Evolutionary conservation across 768 basidiomycete species (phyloP).

Genomic region (Russula sp.): DNA sequence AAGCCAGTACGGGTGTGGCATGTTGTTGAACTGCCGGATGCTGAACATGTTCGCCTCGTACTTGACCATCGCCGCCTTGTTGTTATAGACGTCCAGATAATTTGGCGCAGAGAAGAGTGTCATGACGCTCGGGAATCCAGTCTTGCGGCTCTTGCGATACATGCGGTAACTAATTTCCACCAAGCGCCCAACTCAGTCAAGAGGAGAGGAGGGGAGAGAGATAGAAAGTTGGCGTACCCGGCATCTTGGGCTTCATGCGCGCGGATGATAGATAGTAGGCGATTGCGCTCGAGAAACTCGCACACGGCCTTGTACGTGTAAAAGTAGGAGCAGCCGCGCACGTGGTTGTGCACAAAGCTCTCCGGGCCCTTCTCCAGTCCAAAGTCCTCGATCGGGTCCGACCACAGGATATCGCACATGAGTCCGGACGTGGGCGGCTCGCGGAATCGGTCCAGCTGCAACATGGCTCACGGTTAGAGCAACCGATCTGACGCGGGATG

Average conservation of each 20-base stretch:
- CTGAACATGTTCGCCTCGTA: constrained; percentile 99
- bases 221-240: constrained; percentile 39
- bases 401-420: constrained; percentile 99
- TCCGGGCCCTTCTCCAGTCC: constrained; percentile 88
- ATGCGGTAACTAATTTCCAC: constrained; percentile 72
- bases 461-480: neutral
- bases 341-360: constrained; percentile 91
- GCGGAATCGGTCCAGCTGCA: constrained; percentile 91
- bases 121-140: constrained; percentile 99
- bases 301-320: constrained; percentile 95
- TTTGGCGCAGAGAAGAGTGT: constrained; percentile 99
- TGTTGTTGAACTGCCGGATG: constrained; percentile 96
- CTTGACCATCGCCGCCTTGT: constrained; percentile 98
- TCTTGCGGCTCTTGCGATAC: constrained; percentile 98
- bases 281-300: constrained; percentile 95
- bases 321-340: constrained; percentile 96
- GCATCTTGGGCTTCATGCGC: constrained; percentile 99
- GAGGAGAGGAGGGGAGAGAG: constrained; percentile 25
- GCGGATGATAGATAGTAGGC: constrained; percentile 91
- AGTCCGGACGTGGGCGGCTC: constrained; percentile 96
- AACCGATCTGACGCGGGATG: constrained; percentile 1
- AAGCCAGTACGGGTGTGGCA: constrained; percentile 91
- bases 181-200: constrained; percentile 3
- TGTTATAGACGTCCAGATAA: constrained; percentile 97
- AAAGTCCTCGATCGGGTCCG: constrained; percentile 96